Evolutionary conservation across 2,329 filamentous ascomycete genomes (phyloP).

Genomic region (Fusarium ramigenum): DNA sequence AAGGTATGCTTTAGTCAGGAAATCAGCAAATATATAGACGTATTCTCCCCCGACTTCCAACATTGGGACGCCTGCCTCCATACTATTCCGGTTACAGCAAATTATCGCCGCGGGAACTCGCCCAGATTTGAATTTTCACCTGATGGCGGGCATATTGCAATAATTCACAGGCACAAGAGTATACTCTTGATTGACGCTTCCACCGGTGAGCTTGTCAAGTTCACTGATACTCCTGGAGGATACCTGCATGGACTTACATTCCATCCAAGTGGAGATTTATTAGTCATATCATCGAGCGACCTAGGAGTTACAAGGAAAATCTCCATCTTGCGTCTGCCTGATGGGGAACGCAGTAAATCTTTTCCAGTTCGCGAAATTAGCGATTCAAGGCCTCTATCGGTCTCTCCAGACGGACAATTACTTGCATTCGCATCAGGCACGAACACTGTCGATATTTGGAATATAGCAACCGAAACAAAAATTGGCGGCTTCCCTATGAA

Average conservation of each 20-base stretch:
- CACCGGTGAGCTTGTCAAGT: accelerated
- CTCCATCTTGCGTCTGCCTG: accelerated
- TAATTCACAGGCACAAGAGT: accelerated
- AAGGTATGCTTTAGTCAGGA: accelerated
- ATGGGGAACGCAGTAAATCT: accelerated
- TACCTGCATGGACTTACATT: accelerated
- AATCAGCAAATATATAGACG: accelerated
- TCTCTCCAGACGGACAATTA: background rate
- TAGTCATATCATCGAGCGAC: background rate
- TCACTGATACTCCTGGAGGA: accelerated
- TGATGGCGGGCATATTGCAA: accelerated
- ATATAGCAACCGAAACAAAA: accelerated
- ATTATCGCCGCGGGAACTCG: accelerated
- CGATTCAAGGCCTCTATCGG: accelerated
- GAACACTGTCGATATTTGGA: accelerated
- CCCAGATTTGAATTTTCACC: background rate
- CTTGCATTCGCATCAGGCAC: accelerated
- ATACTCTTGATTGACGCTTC: background rate
- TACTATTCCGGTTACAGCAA: background rate
- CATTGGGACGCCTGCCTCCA: accelerated
- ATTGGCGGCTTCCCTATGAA: background rate
- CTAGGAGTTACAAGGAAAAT: accelerated
- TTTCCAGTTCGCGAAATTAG: background rate
- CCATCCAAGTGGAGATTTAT: accelerated
- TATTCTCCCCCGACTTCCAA: accelerated